phyloP scores from a whole-genome alignment of 2,329 filamentous ascomycete genomes.

The Hysterium pulicare region DNA sequence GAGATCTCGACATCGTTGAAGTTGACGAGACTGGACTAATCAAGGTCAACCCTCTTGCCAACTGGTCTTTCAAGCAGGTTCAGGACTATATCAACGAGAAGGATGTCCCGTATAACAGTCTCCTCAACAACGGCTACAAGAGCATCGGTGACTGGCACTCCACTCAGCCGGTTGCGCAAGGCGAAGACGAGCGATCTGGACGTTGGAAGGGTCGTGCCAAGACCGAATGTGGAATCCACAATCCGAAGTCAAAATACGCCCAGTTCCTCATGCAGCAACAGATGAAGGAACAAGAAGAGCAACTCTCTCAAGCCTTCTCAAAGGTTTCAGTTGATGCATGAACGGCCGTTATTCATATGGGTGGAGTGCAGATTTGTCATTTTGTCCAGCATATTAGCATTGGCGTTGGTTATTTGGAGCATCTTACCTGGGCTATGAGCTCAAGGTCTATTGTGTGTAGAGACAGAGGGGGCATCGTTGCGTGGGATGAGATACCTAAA shows the following conservation, averaged over 20 bases:
- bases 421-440: slow-evolving; percentile 11
- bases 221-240: slow-evolving; percentile 98
- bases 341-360: slow-evolving; percentile 11
- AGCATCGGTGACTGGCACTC: slow-evolving; percentile 98
- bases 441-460: slow-evolving; percentile 6
- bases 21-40: slow-evolving; percentile 86
- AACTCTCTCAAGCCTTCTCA: slow-evolving; percentile 29
- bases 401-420: slow-evolving; percentile 33
- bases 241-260: slow-evolving; percentile 90
- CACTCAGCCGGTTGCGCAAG: slow-evolving; percentile 80
- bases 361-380: not conserved
- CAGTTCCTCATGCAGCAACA: slow-evolving; percentile 76
- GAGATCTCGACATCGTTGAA: slow-evolving; percentile 86
- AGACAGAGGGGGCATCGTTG: slow-evolving; percentile 5
- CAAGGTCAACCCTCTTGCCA: slow-evolving; percentile 96
- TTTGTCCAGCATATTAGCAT: slow-evolving; percentile 39
- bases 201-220: slow-evolving; percentile 96
- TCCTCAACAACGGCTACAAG: slow-evolving; percentile 95
- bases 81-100: slow-evolving; percentile 81
- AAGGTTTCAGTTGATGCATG: slow-evolving; percentile 23
- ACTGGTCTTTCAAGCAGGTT: slow-evolving; percentile 90
- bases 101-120: slow-evolving; percentile 87
- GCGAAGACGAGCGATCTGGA: slow-evolving; percentile 92
- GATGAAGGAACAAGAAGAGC: slow-evolving; percentile 53
- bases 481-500: slow-evolving; percentile 22